These are phyloP conservation scores for Penicillium sp. DNA, from an alignment of 2,329 filamentous ascomycete genomes.

Conservation along the genomic window DNA sequence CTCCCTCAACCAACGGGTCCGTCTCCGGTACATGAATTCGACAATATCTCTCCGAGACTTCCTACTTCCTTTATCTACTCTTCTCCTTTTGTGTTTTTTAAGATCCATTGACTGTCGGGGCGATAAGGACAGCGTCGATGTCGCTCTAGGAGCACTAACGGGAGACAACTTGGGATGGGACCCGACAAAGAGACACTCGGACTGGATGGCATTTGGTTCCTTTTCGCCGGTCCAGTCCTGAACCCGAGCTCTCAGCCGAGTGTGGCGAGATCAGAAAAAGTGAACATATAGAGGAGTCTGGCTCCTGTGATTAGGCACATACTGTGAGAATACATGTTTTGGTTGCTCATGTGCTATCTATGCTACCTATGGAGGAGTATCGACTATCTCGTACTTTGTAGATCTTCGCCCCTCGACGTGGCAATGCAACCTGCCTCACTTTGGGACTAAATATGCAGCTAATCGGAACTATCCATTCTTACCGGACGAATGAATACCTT, in stretches of 20 bases:
- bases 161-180: background rate
- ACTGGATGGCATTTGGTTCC: conserved; percentile 29
- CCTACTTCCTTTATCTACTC: background rate
- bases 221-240: conserved; percentile 26
- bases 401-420: conserved; percentile 6
- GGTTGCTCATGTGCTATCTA: conserved; percentile 4
- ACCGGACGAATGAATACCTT: conserved; percentile 1
- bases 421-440: conserved; percentile 16
- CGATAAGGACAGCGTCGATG: background rate
- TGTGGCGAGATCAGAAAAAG: conserved; percentile 24
- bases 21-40: background rate
- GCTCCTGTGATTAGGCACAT: conserved; percentile 20
- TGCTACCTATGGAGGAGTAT: background rate
- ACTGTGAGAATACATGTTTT: conserved; percentile 18
- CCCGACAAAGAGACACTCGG: conserved; percentile 18
- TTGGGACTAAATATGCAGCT: conserved; percentile 7
- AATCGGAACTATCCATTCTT: conserved; percentile 7
- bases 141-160: background rate
- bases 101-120: conserved; percentile 4
- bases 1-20: background rate
- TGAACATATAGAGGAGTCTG: conserved; percentile 21
- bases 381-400: conserved; percentile 3
- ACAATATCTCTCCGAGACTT: background rate
- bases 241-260: conserved; percentile 18
- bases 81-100: conserved; percentile 10